A percentile compares a stretch with the other conserved stretches of the same genome.
Conservation (phyloP, 2,329 filamentous ascomycete species). For the Hypoxylon sp. region DNA sequence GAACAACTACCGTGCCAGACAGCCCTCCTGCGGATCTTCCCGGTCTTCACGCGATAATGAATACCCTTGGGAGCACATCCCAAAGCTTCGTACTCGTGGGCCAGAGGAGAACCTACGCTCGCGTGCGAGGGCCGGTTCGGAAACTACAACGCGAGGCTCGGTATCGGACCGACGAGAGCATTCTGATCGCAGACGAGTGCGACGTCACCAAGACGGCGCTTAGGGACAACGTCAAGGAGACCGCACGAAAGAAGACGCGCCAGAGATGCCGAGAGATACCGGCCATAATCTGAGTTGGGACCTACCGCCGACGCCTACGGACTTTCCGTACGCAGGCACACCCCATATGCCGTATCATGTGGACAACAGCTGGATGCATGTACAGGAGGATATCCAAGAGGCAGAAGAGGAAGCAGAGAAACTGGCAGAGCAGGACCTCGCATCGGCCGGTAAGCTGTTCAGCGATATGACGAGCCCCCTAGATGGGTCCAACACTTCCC, state of each 20-base stretch:
- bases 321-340: slow-evolving; percentile 7
- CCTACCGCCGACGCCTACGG: slow-evolving; percentile 29
- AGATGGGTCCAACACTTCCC: slow-evolving; percentile 33
- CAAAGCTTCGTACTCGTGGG: neutral
- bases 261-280: slow-evolving; percentile 9
- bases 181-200: slow-evolving; percentile 80
- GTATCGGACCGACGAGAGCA: slow-evolving; percentile 77
- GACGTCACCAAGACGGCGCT: slow-evolving; percentile 81
- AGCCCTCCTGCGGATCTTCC: neutral
- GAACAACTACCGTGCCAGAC: neutral
- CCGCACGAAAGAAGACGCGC: slow-evolving; percentile 46
- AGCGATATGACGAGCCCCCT: slow-evolving; percentile 32
- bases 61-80: neutral
- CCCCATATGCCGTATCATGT: slow-evolving; percentile 13
- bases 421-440: slow-evolving; percentile 40
- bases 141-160: slow-evolving; percentile 75
- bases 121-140: too few relatives aligned
- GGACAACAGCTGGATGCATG: slow-evolving; percentile 32
- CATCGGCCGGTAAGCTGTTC: slow-evolving; percentile 43
- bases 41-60: neutral
- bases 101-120: too few relatives aligned
- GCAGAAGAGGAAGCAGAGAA: slow-evolving; percentile 36
- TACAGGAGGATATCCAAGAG: slow-evolving; percentile 27
- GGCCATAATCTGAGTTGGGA: slow-evolving; percentile 17
- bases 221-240: slow-evolving; percentile 75